phyloP scores from a whole-genome alignment of 495 filamentous ascomycete genomes.

The Alectoria sarmentosa region DNA sequence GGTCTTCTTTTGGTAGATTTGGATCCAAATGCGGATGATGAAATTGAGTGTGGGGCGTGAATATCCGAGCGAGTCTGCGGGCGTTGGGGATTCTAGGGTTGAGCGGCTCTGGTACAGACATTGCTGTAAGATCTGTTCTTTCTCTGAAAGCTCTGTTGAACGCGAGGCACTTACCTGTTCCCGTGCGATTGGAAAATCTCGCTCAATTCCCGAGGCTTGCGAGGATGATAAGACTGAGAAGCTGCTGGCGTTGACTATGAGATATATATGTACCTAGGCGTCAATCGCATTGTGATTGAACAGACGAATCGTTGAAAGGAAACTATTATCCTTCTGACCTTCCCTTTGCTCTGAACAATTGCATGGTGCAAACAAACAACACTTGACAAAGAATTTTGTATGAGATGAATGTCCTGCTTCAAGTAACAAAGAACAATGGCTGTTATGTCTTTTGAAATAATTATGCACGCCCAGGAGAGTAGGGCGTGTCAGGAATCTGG shows the following conservation, averaged over 20 bases:
- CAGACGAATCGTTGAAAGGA: neutral
- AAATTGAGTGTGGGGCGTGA: conserved; percentile 8
- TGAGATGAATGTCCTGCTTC: neutral
- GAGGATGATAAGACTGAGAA: neutral
- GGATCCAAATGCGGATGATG: conserved; percentile 19
- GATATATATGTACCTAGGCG: neutral
- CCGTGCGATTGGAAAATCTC: neutral
- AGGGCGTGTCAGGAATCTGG: no score
- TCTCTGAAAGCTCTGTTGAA: neutral
- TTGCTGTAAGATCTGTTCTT: neutral
- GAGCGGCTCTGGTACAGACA: neutral
- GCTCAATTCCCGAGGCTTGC: neutral
- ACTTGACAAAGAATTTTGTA: neutral
- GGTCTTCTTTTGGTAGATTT: neutral
- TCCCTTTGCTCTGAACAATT: neutral
- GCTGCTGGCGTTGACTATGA: neutral
- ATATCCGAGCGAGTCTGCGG: conserved; percentile 7
- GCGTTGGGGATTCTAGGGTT: neutral
- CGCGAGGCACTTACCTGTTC: neutral
- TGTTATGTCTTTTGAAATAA: neutral
- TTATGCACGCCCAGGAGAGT: no score
- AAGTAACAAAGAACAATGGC: neutral
- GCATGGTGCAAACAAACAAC: neutral
- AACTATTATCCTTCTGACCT: neutral
- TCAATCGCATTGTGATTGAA: neutral